These are phyloP conservation scores for Capsicum rhomboideum DNA, from an alignment of 257 asterid species.

Conservation along the genomic window DNA sequence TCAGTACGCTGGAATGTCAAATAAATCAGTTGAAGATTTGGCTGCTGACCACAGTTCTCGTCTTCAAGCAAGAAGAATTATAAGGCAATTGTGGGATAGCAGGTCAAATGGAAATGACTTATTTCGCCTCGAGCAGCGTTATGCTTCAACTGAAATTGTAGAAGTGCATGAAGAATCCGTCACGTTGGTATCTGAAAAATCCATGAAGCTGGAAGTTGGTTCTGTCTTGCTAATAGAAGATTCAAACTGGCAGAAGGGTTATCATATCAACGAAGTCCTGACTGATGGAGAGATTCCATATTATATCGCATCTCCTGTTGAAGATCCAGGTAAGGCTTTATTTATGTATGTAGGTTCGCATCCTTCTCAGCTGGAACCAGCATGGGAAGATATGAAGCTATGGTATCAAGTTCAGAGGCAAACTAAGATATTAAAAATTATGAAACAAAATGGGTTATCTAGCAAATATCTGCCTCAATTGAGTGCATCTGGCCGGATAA, in stretches of 20 bases:
- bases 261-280: conserved; percentile 46
- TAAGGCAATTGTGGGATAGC: conserved; percentile 61
- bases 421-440: conserved; percentile 65
- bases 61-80: conserved; percentile 74
- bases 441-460: conserved; percentile 80
- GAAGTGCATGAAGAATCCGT: conserved; percentile 73
- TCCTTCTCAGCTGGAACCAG: conserved; percentile 90
- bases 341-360: conserved; percentile 79
- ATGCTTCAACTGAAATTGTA: conserved; percentile 80
- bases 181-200: conserved; percentile 38
- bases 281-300: conserved; percentile 58
- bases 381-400: conserved; percentile 86
- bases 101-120: conserved; percentile 54
- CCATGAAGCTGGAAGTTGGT: conserved; percentile 70
- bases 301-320: conserved; percentile 55
- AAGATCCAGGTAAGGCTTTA: conserved; percentile 44
- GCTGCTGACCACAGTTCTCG: conserved; percentile 94
- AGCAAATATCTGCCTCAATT: conserved; percentile 72
- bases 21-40: conserved; percentile 70
- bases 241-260: conserved; percentile 54
- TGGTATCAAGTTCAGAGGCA: conserved; percentile 99
- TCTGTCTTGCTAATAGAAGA: conserved; percentile 66
- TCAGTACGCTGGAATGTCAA: conserved; percentile 73
- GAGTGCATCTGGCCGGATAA: conserved; percentile 72
- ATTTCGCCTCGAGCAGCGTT: conserved; percentile 56